A percentile compares a stretch with the other conserved stretches of the same genome.
Conservation (phyloP, 352 stramenopile species). For the Globisporangium okanoganense region DNA sequence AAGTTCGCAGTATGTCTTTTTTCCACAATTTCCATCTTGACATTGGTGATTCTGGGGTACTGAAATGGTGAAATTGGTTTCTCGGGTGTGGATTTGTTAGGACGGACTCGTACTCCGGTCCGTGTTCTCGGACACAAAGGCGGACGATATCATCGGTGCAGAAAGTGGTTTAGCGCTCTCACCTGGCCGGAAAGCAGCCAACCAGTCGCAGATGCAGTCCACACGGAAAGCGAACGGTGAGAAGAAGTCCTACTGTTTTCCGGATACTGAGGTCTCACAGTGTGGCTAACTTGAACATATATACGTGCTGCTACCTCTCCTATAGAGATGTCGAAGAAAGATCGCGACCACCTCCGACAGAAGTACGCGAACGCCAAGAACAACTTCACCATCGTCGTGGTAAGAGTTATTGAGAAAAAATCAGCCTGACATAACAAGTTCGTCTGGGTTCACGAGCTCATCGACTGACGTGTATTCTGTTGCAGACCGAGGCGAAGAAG, state of each 20-base stretch:
- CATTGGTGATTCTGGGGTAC: neutral
- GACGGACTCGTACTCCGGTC: constrained; percentile 66
- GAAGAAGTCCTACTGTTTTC: neutral
- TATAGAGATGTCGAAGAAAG: constrained; percentile 46
- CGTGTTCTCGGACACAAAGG: constrained; percentile 36
- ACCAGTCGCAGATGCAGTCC: constrained; percentile 12
- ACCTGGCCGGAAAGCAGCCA: constrained; percentile 8
- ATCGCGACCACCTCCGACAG: constrained; percentile 62
- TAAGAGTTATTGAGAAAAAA: too few species aligned
- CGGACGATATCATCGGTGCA: neutral
- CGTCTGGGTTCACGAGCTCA: neutral
- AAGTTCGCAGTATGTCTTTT: constrained; percentile 59
- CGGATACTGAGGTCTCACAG: neutral
- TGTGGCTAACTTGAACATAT: neutral
- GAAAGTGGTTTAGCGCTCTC: constrained; percentile 4
- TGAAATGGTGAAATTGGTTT: neutral
- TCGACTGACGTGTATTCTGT: neutral
- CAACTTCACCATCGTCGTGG: constrained; percentile 68
- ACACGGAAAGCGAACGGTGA: constrained; percentile 17
- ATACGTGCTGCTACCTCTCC: neutral
- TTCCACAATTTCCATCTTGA: neutral
- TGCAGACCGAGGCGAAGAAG: constrained; percentile 63
- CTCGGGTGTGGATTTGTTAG: constrained; percentile 16
- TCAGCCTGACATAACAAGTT: too few species aligned
- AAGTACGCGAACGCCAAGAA: constrained; percentile 83